Base-by-base conservation (phyloP, 805 yeast genomes). In the Saccharomycopsis sp. region DNA sequence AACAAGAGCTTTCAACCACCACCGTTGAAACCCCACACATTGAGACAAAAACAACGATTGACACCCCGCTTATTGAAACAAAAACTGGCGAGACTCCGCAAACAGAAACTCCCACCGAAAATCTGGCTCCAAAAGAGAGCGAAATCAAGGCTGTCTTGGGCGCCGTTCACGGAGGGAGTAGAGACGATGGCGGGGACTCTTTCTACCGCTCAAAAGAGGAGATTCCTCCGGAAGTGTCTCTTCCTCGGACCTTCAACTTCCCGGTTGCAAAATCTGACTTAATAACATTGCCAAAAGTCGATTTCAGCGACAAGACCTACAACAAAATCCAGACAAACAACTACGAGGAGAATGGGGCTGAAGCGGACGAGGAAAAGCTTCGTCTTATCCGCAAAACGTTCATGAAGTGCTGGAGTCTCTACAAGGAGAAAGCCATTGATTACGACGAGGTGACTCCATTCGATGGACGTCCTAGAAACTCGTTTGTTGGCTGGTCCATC, bases 401-500 rank as follows among this genome's bases (percentile, higher is more conserved):
- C 55, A 34, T 62, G 29, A 69, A 64, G 24, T 73, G 82, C 2
- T 80, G 84, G 82, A 53, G 62, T 9, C 68, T 68, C 15, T 79
- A 79, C 63, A 71, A 72, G 54, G 61, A 65, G 16, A 61, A 69
- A 52, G 81, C 75, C 1, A 74, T 73, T 71, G 79, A 79, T 2
- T 71, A 70, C 53, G 82, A 79, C 60, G 81, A 76, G 57, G 67
- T 77, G 3, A 62, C 60, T 20, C 81, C 81, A 0, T 51, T 76
- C 3, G 60, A 75, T 1, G 65, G 67, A 20, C 48, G 53, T 20
- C 66, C 69, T 18, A 54, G 56, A 3, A 74, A 76, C 57, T 71
- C 79, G 1, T 75, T 77, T 59, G 68, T 71, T 47, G 79, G 79
- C 1, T 79, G 82, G 83, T 78, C 81, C 4, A 68, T 79, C 3